Percentiles rank a stretch among this genome's conserved stretches.
These are phyloP conservation scores for Chamaecrista fasciculata DNA, from an alignment of 306 rosid genomes.

Conservation along the genomic window DNA sequence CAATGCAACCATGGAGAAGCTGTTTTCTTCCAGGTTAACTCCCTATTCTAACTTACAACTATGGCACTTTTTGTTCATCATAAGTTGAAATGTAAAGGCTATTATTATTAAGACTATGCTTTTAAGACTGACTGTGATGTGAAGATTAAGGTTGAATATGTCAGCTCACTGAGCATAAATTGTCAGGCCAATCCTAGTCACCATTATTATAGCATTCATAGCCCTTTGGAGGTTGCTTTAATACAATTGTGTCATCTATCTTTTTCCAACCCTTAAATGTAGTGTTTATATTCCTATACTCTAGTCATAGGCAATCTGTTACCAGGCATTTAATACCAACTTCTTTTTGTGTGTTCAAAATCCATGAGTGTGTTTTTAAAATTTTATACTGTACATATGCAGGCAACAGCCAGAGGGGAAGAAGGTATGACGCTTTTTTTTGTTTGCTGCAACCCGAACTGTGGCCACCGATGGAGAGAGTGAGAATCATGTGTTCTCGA, in stretches of 20 bases:
- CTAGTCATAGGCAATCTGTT: background rate
- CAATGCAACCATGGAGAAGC: constrained; percentile 96
- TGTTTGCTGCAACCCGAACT: constrained; percentile 84
- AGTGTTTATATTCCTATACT: constrained; percentile 12
- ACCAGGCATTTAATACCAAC: background rate
- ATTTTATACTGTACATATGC: constrained; percentile 21
- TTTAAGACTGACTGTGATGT: no score
- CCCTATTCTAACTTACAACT: background rate
- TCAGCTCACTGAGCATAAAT: constrained; percentile 11
- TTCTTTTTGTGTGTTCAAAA: background rate
- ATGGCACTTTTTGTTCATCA: background rate
- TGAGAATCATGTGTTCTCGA: constrained; percentile 9
- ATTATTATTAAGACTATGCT: no score
- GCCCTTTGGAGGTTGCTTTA: constrained; percentile 15
- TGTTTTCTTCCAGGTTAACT: constrained; percentile 88
- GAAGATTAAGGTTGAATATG: background rate
- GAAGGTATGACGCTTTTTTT: constrained; percentile 69
- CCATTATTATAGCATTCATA: constrained; percentile 5
- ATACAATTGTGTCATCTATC: background rate
- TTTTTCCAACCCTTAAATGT: background rate
- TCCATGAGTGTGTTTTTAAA: background rate
- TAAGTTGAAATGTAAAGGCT: no score
- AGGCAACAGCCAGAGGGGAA: constrained; percentile 76
- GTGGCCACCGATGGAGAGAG: constrained; percentile 66
- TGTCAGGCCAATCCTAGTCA: background rate